phyloP scores from a whole-genome alignment of 352 stramenopile genomes.

The Globisporangium uncinulatum region DNA sequence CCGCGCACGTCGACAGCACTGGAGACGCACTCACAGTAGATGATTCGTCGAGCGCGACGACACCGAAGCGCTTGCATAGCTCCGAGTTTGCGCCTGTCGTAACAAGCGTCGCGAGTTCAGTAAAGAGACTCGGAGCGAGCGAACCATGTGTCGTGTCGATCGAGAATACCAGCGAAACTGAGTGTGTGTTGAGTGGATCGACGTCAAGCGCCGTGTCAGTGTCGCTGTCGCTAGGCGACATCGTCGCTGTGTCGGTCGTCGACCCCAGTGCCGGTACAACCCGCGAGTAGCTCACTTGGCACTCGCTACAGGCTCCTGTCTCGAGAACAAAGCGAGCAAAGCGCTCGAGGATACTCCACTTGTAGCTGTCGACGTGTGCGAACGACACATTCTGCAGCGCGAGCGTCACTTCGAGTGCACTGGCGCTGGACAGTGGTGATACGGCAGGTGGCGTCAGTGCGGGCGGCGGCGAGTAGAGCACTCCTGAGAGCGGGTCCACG shows the following conservation, averaged over 20 bases:
- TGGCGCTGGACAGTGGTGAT: neutral
- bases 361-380: neutral
- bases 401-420: neutral
- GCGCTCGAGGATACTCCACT: conserved; percentile 11
- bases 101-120: neutral
- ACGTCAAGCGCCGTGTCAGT: neutral
- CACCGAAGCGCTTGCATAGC: neutral
- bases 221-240: neutral
- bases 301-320: neutral
- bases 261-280: neutral
- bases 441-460: neutral
- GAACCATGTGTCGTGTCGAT: neutral
- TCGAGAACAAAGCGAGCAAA: conserved; percentile 1
- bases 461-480: conserved; percentile 3
- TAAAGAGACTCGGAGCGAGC: neutral
- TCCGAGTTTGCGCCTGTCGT: neutral
- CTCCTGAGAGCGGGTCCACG: conserved; percentile 6
- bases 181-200: conserved; percentile 4
- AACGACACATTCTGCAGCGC: conserved; percentile 3
- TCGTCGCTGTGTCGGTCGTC: neutral
- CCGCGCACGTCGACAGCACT: neutral
- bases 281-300: conserved; percentile 2
- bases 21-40: neutral
- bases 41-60: neutral
- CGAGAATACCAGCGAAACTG: neutral